phyloP scores from a whole-genome alignment of 2,329 filamentous ascomycete species.

The Zasmidium cellare region DNA sequence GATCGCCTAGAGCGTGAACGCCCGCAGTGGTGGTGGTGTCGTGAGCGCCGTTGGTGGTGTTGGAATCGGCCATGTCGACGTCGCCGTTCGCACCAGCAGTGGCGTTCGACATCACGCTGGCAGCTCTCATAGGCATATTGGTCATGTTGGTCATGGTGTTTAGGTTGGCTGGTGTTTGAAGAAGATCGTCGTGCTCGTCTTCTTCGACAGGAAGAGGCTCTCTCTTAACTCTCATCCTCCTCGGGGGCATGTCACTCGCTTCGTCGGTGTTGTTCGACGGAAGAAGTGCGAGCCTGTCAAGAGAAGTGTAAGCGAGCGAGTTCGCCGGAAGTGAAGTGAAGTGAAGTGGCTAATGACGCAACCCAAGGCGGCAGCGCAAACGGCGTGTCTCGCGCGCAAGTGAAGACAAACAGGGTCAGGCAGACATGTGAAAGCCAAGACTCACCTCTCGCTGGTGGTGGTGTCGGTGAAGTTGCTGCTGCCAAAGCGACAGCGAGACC shows the following conservation, averaged over 20 bases:
- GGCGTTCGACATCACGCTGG: neutral
- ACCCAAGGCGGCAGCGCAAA: neutral
- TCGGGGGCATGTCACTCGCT: neutral
- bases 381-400: no score
- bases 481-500: neutral
- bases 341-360: no score
- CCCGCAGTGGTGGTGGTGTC: neutral
- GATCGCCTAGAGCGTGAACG: neutral
- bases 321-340: neutral
- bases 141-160: neutral
- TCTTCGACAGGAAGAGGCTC: neutral
- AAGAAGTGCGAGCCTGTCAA: neutral
- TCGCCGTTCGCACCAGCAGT: neutral
- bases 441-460: neutral
- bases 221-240: neutral
- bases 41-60: neutral
- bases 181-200: neutral
- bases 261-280: neutral
- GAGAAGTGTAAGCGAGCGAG: neutral
- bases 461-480: no score
- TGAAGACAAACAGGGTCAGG: no score
- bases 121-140: neutral
- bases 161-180: neutral
- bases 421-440: neutral
- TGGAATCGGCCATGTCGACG: constrained; percentile 1